These are phyloP conservation scores for Venustampulla echinocandica DNA, from an alignment of 495 filamentous ascomycete genomes.

Conservation along the genomic window DNA sequence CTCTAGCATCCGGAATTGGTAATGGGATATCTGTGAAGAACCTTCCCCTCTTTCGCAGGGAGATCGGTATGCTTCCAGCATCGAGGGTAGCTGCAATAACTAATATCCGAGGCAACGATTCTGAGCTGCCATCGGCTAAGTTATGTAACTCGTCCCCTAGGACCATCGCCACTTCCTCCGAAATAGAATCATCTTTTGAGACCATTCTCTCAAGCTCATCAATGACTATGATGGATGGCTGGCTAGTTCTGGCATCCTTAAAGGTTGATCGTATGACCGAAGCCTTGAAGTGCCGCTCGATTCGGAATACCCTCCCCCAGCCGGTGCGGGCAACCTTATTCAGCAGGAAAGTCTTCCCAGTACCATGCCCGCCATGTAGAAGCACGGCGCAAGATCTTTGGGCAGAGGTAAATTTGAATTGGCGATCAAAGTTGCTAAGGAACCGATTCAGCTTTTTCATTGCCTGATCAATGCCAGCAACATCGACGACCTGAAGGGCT, in stretches of 20 bases:
- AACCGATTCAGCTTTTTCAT: constrained; percentile 58
- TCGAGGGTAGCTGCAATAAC: constrained; percentile 67
- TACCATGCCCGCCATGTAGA: constrained; percentile 75
- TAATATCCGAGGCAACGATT: constrained; percentile 32
- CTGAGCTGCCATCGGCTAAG: constrained; percentile 25
- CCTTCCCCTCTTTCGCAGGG: constrained; percentile 56
- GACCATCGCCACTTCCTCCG: constrained; percentile 36
- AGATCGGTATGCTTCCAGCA: constrained; percentile 64
- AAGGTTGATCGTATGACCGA: constrained; percentile 60
- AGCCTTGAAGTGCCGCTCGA: constrained; percentile 48
- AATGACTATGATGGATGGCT: constrained; percentile 77
- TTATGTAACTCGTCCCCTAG: constrained; percentile 45
- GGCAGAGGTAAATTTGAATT: constrained; percentile 24
- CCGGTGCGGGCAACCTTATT: constrained; percentile 54
- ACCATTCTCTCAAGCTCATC: constrained; percentile 73
- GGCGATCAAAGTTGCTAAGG: constrained; percentile 47
- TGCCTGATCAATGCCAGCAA: constrained; percentile 58
- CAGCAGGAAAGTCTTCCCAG: constrained; percentile 69
- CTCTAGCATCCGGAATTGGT: constrained; percentile 63
- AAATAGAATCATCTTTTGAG: constrained; percentile 48
- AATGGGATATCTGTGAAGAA: constrained; percentile 69
- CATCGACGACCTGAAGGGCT: constrained; percentile 32
- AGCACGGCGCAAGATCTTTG: constrained; percentile 51
- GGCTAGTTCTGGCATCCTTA: constrained; percentile 55
- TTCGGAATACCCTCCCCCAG: constrained; percentile 58